Evolutionary conservation across 148 eudicot genomes (phyloP), one percentile per base, ranked within the genome.

Genomic region (Persicaria tinctoria): DNA sequence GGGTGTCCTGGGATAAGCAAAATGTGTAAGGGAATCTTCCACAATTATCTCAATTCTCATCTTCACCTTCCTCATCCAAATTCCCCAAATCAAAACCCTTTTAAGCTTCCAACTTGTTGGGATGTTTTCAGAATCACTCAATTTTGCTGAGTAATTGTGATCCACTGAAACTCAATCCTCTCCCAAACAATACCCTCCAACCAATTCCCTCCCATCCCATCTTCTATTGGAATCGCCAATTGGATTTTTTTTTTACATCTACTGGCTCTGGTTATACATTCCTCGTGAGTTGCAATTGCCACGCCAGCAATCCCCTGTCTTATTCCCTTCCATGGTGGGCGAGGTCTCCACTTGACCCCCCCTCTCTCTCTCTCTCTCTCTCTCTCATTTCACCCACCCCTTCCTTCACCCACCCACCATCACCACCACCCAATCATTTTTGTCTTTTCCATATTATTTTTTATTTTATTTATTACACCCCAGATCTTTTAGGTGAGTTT

Each of bases 101-200:
- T 9, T 62, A 66, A 46, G 1, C 47, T 38, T 66, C 17, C 46
- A 38, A 12, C 4, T 38, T 41, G 13, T 66, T 66, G 18, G 47
- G 70, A 23, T 60, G 66, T 18, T 60, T 60, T 60, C 66, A 8
- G 41, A 60, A 8, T 60, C 66, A 60, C 66, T 5, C 66, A 23
- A 60, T 23, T 23, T 3, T 20, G 23, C 44, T 13, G 47, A 47
- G 47, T 12, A 76, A 79, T 60, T 86, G 59, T 84, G 77, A 84
- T 89, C 94, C 97, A 88, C 68, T 84, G 82, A 89, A 84, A 79
- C 74, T 81, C 89, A 86, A 89, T 92, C 97, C 80, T 45, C 44
- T 77, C 57, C 44, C 18, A 77, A 57, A 56, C 66, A 60, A 62
- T 78, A 63, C 72, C 83, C 77, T 81, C 91, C 91, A 87, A 20